phyloP scores from a whole-genome alignment of 345 rosid species.

The Nephelium lappaceum region DNA sequence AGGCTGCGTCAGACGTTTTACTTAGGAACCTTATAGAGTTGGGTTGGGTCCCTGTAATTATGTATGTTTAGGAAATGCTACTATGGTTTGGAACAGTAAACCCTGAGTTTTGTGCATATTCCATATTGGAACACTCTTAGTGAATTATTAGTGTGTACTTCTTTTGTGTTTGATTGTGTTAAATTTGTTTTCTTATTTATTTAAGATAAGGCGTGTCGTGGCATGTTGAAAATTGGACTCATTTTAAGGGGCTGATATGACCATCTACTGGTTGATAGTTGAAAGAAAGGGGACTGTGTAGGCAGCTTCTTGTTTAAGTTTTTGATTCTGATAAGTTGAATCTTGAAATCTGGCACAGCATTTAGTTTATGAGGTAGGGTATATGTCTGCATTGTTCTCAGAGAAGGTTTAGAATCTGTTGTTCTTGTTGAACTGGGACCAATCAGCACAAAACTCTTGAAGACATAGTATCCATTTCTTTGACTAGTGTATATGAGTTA shows the following conservation, averaged over 20 bases:
- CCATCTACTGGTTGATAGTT: not conserved
- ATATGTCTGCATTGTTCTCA: not conserved
- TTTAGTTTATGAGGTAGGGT: constrained; percentile 15
- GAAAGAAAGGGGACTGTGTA: not conserved
- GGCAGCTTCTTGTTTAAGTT: not conserved
- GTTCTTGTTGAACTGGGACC: not conserved
- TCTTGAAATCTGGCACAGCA: not conserved
- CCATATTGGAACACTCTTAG: not conserved
- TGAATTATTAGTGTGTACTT: not conserved
- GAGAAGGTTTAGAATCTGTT: constrained; percentile 2
- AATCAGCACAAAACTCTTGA: not conserved
- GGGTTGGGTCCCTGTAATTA: not conserved
- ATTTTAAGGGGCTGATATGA: not conserved
- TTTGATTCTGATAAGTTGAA: not conserved
- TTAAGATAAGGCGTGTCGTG: not conserved
- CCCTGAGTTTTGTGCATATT: constrained; percentile 3
- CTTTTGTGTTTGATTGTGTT: not conserved
- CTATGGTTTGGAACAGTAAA: constrained; percentile 9
- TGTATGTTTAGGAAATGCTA: constrained; percentile 1
- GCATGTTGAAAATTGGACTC: not conserved
- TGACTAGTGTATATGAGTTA: constrained; percentile 7
- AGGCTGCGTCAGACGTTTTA: not conserved
- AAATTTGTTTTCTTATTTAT: not conserved
- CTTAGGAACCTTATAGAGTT: not conserved
- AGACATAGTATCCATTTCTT: not conserved